phyloP scores from a whole-genome alignment of 805 yeast genomes.

The Henningerozyma blattae region DNA sequence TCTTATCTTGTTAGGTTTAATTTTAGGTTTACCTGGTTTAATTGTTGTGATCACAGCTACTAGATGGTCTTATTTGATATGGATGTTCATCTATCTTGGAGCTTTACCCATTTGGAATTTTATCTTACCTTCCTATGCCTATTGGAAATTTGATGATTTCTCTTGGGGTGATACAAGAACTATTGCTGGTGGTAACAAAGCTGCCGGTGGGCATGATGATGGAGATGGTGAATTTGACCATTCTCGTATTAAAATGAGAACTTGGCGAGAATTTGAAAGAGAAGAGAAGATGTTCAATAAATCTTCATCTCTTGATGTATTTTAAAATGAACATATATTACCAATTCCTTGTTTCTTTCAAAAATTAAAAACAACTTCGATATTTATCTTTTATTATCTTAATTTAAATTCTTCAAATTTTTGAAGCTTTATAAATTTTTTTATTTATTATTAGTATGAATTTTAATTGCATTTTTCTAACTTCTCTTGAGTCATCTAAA shows the following conservation, averaged over 20 bases:
- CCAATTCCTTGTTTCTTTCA: too few species aligned
- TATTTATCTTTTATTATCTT: too few species aligned
- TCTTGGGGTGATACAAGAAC: constrained; percentile 93
- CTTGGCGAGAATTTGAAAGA: constrained; percentile 90
- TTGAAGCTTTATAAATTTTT: too few species aligned
- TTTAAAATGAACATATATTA: too few species aligned
- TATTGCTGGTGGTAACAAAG: constrained; percentile 59
- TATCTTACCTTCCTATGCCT: constrained; percentile 74
- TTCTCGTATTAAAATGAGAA: constrained; percentile 77
- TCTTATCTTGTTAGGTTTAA: constrained; percentile 59
- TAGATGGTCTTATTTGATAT: constrained; percentile 54
- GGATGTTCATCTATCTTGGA: constrained; percentile 66
- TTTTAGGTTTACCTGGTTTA: constrained; percentile 78
- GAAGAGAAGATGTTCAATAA: constrained; percentile 25
- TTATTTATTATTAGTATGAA: too few species aligned
- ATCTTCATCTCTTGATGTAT: too few species aligned
- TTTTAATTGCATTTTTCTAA: too few species aligned
- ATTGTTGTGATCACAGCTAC: constrained; percentile 75
- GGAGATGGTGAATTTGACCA: constrained; percentile 84
- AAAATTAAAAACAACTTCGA: too few species aligned
- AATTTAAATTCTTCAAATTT: too few species aligned
- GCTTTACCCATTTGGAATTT: constrained; percentile 95
- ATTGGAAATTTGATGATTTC: constrained; percentile 93
- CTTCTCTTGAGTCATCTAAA: too few species aligned
- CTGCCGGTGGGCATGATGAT: constrained; percentile 24